Base-by-base conservation (phyloP, 192 early-diverging fungal genomes). In the Coemansia brasiliensis region DNA sequence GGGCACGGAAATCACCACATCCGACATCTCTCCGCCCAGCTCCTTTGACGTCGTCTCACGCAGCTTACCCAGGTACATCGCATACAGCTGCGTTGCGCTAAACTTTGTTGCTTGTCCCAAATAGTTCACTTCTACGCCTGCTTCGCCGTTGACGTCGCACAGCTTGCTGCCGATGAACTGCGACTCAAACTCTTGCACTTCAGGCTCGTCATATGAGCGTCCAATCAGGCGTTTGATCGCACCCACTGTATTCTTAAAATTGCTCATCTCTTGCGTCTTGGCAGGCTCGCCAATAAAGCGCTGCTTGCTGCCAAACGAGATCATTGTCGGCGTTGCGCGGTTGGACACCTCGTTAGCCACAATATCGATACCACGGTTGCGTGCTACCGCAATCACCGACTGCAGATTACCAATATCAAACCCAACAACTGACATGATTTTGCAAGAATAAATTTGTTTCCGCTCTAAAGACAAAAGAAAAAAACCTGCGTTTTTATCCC, bases 351-450 rank as follows among this genome's bases (percentile, higher is more conserved):
- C 96, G 75, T 98, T 98, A 59, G 83, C 83, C 63, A 98, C 91
- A 53, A 98, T 92, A 71, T 98, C 96, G 78, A 98, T 96, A 74
- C 96, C 96, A 60, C 93, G 89, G 83, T 98, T 98, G 77, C 96
- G 83, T 39, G 94, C 96, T 38, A 98, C 93, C 52, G 96, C 94
- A 62, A 98, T 92, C 64, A 95, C 90, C 69, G 93, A 91, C 74
- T 94, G 89, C 65, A 98, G 84, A 77, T 90, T 96, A 65, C 96
- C 96, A 74, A 98, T 88, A 83, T 98, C 96, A 79, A 98, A 89
- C 69, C 95, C 95, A 74, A 93, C 72, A 68, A 86, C 85, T 57
- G 63, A 65, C 63, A 65, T 65, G 37, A 15, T 44, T 24, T 16
- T 32, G 25, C 9, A 32, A 16, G 29, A 53, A 53, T 53, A 27